Evolutionary conservation across 129 eudicot species (phyloP).

Genomic region (Solidago caesia): DNA sequence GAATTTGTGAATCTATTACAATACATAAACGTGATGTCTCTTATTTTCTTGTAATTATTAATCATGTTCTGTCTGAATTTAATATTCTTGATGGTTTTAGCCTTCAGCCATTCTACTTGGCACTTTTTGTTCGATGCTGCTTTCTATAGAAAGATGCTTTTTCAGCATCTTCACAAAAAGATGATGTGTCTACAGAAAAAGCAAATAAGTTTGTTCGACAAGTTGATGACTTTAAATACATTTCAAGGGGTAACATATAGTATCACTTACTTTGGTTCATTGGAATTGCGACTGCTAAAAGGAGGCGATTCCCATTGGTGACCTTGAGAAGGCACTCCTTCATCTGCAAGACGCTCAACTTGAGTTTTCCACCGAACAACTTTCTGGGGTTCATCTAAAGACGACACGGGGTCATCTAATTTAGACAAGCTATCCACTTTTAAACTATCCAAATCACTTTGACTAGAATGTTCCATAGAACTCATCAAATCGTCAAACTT

Average conservation of each 20-base stretch:
- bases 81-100: too few relatives aligned
- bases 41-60: too few relatives aligned
- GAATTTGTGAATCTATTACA: too few relatives aligned
- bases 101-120: neutral
- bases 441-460: conserved; percentile 22
- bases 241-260: neutral
- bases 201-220: neutral
- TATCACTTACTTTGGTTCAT: conserved; percentile 30
- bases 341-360: conserved; percentile 35
- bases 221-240: neutral
- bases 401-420: conserved; percentile 18
- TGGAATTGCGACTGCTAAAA: conserved; percentile 6
- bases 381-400: conserved; percentile 34
- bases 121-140: neutral
- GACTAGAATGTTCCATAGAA: conserved; percentile 27
- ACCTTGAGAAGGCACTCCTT: conserved; percentile 27
- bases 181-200: conserved; percentile 7
- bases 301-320: conserved; percentile 29
- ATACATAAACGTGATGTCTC: too few relatives aligned
- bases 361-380: conserved; percentile 34
- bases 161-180: conserved; percentile 3
- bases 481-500: conserved; percentile 27
- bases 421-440: conserved; percentile 20
- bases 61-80: too few relatives aligned
- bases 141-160: neutral